Evolutionary conservation across 768 basidiomycete genomes (phyloP).

Genomic region (Agaricus blazei): DNA sequence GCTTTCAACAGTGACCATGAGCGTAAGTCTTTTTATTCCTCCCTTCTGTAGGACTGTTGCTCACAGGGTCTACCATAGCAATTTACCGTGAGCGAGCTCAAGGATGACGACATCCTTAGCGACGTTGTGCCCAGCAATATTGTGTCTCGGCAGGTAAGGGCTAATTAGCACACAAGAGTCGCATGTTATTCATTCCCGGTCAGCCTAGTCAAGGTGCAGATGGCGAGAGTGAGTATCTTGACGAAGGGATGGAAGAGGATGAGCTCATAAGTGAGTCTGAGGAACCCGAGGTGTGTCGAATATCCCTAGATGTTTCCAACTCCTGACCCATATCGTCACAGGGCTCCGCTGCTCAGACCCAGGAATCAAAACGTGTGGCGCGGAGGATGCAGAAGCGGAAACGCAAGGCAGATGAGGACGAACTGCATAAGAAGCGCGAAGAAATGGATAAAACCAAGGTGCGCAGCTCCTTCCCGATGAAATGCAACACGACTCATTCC

Average conservation of each 20-base stretch:
- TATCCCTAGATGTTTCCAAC: neutral
- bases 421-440: conserved; percentile 65
- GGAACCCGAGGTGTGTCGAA: conserved; percentile 27
- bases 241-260: conserved; percentile 54
- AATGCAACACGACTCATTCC: conserved; percentile 1
- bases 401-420: conserved; percentile 66
- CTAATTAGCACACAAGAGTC: neutral
- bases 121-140: conserved; percentile 91
- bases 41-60: neutral
- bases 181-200: conserved; percentile 9
- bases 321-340: conserved; percentile 6
- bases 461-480: conserved; percentile 4
- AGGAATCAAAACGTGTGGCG: conserved; percentile 26
- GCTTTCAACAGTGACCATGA: conserved; percentile 16
- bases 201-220: conserved; percentile 65
- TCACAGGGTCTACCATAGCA: conserved; percentile 18
- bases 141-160: conserved; percentile 75
- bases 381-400: conserved; percentile 35
- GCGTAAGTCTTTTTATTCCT: conserved; percentile 13
- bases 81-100: conserved; percentile 33
- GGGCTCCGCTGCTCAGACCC: conserved; percentile 22
- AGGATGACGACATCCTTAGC: conserved; percentile 79
- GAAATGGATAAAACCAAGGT: conserved; percentile 91
- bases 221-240: conserved; percentile 71
- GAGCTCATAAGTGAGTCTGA: conserved; percentile 55